These are phyloP conservation scores for Globisporangium mamillatum DNA, from an alignment of 352 stramenopile genomes.

Conservation along the genomic window DNA sequence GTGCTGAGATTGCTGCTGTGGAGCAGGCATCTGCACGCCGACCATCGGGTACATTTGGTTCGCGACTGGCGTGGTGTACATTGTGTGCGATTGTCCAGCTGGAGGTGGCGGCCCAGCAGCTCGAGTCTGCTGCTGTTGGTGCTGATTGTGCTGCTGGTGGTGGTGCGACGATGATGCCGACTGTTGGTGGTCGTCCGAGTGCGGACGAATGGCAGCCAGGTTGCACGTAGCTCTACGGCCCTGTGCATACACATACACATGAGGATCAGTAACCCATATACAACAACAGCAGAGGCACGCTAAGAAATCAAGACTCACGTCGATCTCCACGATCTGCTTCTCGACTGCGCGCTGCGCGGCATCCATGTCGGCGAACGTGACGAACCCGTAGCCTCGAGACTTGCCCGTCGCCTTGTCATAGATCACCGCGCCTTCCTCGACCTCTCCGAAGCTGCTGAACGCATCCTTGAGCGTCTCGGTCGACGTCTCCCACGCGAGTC, in stretches of 20 bases:
- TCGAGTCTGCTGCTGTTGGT: constrained; percentile 18
- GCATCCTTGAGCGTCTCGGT: constrained; percentile 41
- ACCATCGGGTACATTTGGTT: constrained; percentile 21
- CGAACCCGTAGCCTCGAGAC: constrained; percentile 59
- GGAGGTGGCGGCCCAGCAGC: constrained; percentile 1
- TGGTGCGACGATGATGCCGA: constrained; percentile 9
- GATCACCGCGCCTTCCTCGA: constrained; percentile 62
- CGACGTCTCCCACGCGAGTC: constrained; percentile 58
- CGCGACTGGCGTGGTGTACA: constrained; percentile 29
- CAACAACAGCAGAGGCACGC: background rate
- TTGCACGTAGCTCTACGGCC: constrained; percentile 48
- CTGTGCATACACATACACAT: constrained; percentile 15
- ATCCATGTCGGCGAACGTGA: constrained; percentile 71
- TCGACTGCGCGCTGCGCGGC: constrained; percentile 43
- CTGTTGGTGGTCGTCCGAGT: constrained; percentile 39
- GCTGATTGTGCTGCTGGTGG: constrained; percentile 21
- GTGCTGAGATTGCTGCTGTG: constrained; percentile 13
- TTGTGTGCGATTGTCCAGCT: constrained; percentile 26
- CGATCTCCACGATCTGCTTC: constrained; percentile 49
- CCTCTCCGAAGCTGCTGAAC: constrained; percentile 52
- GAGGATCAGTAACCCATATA: background rate
- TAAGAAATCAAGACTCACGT: constrained; percentile 31
- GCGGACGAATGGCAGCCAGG: constrained; percentile 40
- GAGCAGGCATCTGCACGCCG: constrained; percentile 13
- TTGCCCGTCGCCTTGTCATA: constrained; percentile 61